phyloP scores from a whole-genome alignment of 208 protist genomes.

The Leptomonas seymouri region DNA sequence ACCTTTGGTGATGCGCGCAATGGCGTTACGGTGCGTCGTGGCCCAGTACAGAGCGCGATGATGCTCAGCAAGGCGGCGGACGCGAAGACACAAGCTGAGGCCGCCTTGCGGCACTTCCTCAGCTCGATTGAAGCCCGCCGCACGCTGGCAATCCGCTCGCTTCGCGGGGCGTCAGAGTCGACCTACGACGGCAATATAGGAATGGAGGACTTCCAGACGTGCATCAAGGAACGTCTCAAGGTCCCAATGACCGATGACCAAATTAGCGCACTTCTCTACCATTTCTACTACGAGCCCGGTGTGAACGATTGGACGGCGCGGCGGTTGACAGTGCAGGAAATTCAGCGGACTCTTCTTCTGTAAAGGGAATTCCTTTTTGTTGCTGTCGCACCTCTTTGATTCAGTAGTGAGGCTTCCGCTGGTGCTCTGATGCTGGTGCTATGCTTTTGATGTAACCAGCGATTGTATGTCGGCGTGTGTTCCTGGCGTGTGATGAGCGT shows the following conservation, averaged over 20 bases:
- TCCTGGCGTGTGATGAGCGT: too few relatives aligned
- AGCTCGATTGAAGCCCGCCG: constrained; percentile 74
- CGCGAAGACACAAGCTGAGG: constrained; percentile 45
- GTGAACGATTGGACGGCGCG: constrained; percentile 66
- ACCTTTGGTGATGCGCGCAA: constrained; percentile 27
- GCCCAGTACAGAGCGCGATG: constrained; percentile 52
- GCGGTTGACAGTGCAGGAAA: constrained; percentile 69
- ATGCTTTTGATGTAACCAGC: too few relatives aligned
- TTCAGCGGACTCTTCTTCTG: constrained; percentile 60
- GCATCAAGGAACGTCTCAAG: constrained; percentile 59
- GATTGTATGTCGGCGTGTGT: too few relatives aligned
- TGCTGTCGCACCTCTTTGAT: too few relatives aligned
- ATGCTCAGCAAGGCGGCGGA: constrained; percentile 36
- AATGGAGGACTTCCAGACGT: constrained; percentile 71
- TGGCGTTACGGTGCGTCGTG: constrained; percentile 31
- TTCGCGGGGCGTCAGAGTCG: constrained; percentile 49
- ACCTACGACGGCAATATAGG: constrained; percentile 84
- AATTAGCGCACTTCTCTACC: constrained; percentile 77
- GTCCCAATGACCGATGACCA: constrained; percentile 72
- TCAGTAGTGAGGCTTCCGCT: too few relatives aligned
- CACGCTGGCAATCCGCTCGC: constrained; percentile 72
- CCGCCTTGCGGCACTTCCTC: constrained; percentile 76
- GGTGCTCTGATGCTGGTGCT: too few relatives aligned
- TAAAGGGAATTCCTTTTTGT: constrained; percentile 21
- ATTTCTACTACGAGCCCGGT: constrained; percentile 76